Evolutionary conservation across 2,329 filamentous ascomycete genomes (phyloP).

Genomic region (Seiridium cupressi): DNA sequence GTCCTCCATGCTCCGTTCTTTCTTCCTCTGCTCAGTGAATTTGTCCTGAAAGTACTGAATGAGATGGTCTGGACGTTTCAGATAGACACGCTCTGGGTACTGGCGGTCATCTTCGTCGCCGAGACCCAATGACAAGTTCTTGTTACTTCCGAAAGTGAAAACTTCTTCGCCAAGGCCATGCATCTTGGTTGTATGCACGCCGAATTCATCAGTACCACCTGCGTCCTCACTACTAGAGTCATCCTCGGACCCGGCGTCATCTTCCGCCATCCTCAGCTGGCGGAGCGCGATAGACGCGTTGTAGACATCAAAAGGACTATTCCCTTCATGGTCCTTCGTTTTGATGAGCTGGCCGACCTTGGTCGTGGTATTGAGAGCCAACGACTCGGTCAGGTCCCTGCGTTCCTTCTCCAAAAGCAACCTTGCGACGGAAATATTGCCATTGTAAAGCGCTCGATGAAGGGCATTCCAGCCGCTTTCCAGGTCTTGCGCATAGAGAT

Average conservation of each 20-base stretch:
- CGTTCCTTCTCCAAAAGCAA: constrained; percentile 78
- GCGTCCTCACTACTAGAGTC: constrained; percentile 57
- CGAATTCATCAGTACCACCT: constrained; percentile 23
- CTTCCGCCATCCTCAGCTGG: constrained; percentile 47
- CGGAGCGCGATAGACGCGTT: constrained; percentile 80
- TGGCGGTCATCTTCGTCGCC: constrained; percentile 96
- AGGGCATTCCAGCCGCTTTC: constrained; percentile 97
- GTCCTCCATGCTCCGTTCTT: constrained; percentile 24
- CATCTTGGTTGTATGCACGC: constrained; percentile 19
- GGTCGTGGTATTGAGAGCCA: constrained; percentile 54
- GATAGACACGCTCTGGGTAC: constrained; percentile 78
- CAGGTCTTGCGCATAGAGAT: constrained; percentile 81
- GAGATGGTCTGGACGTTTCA: constrained; percentile 76
- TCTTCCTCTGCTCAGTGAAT: constrained; percentile 49
- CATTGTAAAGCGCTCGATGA: constrained; percentile 85
- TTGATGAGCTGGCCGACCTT: constrained; percentile 79
- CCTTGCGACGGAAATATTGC: constrained; percentile 83
- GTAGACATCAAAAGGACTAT: constrained; percentile 92
- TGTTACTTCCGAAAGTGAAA: constrained; percentile 94
- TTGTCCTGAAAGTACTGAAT: constrained; percentile 72
- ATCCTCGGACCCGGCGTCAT: constrained; percentile 38
- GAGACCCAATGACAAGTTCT: constrained; percentile 87
- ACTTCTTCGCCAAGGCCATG: constrained; percentile 71
- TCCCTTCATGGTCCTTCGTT: constrained; percentile 92
- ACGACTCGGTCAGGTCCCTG: constrained; percentile 59